These are phyloP conservation scores for Thamnidium elegans DNA, from an alignment of 192 early-diverging fungal genomes.

Conservation along the genomic window DNA sequence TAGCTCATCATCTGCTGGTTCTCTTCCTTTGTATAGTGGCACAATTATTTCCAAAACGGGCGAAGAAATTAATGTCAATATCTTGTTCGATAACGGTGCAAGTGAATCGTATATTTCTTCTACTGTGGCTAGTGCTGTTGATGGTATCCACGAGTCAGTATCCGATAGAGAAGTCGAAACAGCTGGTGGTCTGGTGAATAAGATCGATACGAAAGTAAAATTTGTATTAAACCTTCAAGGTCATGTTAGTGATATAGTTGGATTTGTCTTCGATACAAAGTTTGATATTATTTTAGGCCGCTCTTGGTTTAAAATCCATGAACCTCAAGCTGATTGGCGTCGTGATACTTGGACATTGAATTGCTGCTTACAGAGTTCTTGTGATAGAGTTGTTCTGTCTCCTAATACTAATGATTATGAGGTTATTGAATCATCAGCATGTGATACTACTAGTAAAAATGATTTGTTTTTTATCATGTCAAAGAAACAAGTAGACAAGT, in stretches of 20 bases:
- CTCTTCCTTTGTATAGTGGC: background rate
- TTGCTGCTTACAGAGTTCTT: background rate
- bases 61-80: background rate
- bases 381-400: too few relatives aligned
- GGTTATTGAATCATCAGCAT: too few relatives aligned
- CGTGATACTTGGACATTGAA: background rate
- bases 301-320: background rate
- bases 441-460: too few relatives aligned
- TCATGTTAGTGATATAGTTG: background rate
- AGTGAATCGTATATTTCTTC: conserved; percentile 7
- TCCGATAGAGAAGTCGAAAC: conserved; percentile 3
- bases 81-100: conserved; percentile 3
- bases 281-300: conserved; percentile 10
- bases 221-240: background rate
- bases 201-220: background rate
- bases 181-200: background rate
- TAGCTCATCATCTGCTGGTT: too few relatives aligned
- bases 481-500: background rate
- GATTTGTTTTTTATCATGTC: background rate
- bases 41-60: too few relatives aligned
- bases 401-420: too few relatives aligned
- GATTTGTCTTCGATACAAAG: background rate
- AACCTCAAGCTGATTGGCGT: background rate
- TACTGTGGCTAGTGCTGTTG: background rate
- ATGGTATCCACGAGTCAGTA: background rate